Evolutionary conservation across 305 asterid species (phyloP).

Genomic region (Fraxinus floribunda): DNA sequence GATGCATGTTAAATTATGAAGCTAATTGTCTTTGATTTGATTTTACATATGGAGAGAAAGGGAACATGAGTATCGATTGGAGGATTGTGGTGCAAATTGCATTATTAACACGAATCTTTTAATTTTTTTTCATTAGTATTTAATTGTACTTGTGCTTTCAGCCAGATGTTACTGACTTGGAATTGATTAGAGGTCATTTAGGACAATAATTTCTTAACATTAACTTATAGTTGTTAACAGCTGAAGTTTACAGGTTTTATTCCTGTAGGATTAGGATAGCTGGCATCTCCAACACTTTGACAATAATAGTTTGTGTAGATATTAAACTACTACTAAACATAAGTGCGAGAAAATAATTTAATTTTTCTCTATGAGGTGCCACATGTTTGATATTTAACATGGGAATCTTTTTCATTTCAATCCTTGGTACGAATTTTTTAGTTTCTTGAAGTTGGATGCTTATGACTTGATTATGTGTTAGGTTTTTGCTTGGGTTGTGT

Average conservation of each 20-base stretch:
- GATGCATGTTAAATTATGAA: not conserved
- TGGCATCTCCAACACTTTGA: not conserved
- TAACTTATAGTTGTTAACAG: not conserved
- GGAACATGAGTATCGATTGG: not conserved
- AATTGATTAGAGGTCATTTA: not conserved
- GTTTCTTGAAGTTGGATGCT: not conserved
- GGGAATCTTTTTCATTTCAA: not conserved
- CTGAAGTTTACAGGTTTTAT: not conserved
- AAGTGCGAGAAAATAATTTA: not conserved
- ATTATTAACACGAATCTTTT: not conserved
- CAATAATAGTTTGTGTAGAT: not conserved
- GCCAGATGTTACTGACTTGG: not conserved
- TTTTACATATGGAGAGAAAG: not conserved
- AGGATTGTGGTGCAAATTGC: conserved; percentile 19
- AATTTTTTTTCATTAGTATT: not conserved
- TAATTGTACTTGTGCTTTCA: not conserved
- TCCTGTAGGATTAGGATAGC: not conserved
- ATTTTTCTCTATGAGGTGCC: not conserved
- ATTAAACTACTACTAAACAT: not conserved
- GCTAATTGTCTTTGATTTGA: not conserved
- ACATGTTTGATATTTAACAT: not conserved
- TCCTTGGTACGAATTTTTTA: not conserved
- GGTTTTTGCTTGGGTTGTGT: not conserved
- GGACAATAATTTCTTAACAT: not conserved
- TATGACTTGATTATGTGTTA: not conserved